A percentile compares a stretch with the other conserved stretches of the same genome.
phyloP scores from a whole-genome alignment of 345 rosid species.

The Xanthoceras sorbifolium region DNA sequence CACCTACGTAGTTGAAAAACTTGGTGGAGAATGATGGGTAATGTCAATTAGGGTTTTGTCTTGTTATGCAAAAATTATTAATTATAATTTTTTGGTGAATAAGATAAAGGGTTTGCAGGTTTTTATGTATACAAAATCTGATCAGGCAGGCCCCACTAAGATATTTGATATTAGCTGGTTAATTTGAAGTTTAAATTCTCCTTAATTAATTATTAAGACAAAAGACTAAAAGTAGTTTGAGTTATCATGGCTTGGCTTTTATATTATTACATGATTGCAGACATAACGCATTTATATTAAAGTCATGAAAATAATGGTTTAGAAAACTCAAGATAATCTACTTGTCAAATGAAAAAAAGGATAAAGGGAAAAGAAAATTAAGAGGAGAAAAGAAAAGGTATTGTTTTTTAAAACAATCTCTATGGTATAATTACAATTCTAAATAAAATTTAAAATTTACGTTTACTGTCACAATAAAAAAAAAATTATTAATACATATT shows the following conservation, averaged over 20 bases:
- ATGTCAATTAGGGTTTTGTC: conserved; percentile 23
- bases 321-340: neutral
- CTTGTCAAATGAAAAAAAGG: neutral
- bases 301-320: neutral
- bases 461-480: no score
- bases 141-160: conserved; percentile 28
- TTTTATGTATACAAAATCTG: conserved; percentile 1
- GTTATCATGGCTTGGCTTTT: conserved; percentile 5
- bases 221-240: neutral
- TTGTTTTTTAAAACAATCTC: no score
- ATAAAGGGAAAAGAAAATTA: neutral
- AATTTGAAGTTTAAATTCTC: conserved; percentile 29
- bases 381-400: neutral
- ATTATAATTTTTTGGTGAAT: conserved; percentile 30
- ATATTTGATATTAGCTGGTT: conserved; percentile 9
- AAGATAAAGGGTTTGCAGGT: conserved; percentile 14
- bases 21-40: conserved; percentile 21
- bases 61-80: conserved; percentile 16
- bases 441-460: no score
- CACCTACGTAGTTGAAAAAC: conserved; percentile 34
- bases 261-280: neutral
- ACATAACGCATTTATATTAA: neutral
- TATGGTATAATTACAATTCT: no score
- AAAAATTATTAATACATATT: no score
- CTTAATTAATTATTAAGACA: neutral